Conservation (phyloP, 2,329 filamentous ascomycete genomes). For the Bipolaris cookei region DNA sequence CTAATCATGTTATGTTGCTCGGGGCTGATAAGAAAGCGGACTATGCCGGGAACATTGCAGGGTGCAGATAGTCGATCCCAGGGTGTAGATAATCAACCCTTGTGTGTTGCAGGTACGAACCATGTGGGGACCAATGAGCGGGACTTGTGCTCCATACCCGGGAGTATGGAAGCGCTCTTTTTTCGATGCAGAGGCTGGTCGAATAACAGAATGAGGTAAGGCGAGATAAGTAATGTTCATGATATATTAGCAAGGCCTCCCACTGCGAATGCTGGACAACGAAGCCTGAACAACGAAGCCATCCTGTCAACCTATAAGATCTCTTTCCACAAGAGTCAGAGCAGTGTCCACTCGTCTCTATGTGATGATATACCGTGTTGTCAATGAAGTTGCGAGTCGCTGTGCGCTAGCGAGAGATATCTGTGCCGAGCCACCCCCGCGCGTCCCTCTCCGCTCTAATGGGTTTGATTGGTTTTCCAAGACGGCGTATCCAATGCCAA, state of each 20-base stretch:
- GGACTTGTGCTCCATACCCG: conserved; percentile 5
- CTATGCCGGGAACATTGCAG: neutral
- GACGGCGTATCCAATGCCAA: neutral
- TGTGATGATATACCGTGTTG: neutral
- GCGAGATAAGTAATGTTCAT: conserved; percentile 8
- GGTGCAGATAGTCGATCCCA: conserved; percentile 14
- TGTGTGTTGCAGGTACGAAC: conserved; percentile 15
- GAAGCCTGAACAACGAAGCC: too few species aligned
- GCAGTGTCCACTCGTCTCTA: neutral
- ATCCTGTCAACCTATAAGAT: neutral
- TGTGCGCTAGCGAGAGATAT: conserved; percentile 1
- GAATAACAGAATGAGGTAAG: conserved; percentile 23
- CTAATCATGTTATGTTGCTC: conserved; percentile 12
- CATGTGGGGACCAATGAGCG: conserved; percentile 16
- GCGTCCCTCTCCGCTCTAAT: neutral
- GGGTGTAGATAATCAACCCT: conserved; percentile 12
- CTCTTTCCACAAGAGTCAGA: neutral
- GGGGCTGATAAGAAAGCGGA: conserved; percentile 19
- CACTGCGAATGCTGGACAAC: neutral
- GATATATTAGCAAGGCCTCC: neutral
- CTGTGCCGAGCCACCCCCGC: conserved; percentile 16
- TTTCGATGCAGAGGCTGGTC: conserved; percentile 6
- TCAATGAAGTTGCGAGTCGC: conserved; percentile 9
- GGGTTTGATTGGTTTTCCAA: conserved; percentile 8
- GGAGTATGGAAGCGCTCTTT: conserved; percentile 14